Percentiles rank a stretch among this genome's conserved stretches.
These are phyloP conservation scores for Cordyceps pruinosa DNA, from an alignment of 2,329 filamentous ascomycete genomes.

Conservation along the genomic window DNA sequence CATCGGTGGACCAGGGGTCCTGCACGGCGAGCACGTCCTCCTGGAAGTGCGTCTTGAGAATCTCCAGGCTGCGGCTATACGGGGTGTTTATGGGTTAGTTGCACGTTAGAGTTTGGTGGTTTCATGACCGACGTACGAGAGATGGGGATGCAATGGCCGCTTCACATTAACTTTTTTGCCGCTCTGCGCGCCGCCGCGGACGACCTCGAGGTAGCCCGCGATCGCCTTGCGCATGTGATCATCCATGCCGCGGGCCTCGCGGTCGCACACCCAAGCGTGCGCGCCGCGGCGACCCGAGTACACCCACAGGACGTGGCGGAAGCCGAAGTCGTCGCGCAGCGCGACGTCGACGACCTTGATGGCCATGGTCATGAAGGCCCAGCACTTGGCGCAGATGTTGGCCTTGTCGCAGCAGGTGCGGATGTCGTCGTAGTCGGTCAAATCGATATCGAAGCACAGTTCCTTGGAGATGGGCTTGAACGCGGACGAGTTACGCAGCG, in stretches of 20 bases:
- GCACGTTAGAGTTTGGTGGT: too few species aligned
- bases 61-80: slow-evolving; percentile 78
- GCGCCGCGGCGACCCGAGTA: slow-evolving; percentile 95
- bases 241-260: slow-evolving; percentile 73
- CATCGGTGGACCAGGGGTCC: slow-evolving; percentile 70
- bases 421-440: slow-evolving; percentile 97
- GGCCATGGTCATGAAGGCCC: slow-evolving; percentile 96
- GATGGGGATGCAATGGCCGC: slow-evolving; percentile 82
- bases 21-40: slow-evolving; percentile 74
- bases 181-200: slow-evolving; percentile 79
- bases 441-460: slow-evolving; percentile 97
- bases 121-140: slow-evolving; percentile 60
- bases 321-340: slow-evolving; percentile 89
- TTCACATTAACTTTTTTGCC: slow-evolving; percentile 81
- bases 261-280: slow-evolving; percentile 97
- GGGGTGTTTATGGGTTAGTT: too few species aligned
- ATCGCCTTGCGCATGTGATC: slow-evolving; percentile 81
- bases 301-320: slow-evolving; percentile 95
- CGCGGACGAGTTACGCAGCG: slow-evolving; percentile 67
- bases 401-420: slow-evolving; percentile 91
- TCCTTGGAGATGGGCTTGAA: slow-evolving; percentile 90
- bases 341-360: slow-evolving; percentile 88
- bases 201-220: slow-evolving; percentile 80
- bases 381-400: slow-evolving; percentile 90
- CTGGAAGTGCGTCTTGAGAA: slow-evolving; percentile 79